A percentile compares a stretch with the other conserved stretches of the same genome.
phyloP scores from a whole-genome alignment of 352 stramenopile genomes.

The Phytophthora idaei region DNA sequence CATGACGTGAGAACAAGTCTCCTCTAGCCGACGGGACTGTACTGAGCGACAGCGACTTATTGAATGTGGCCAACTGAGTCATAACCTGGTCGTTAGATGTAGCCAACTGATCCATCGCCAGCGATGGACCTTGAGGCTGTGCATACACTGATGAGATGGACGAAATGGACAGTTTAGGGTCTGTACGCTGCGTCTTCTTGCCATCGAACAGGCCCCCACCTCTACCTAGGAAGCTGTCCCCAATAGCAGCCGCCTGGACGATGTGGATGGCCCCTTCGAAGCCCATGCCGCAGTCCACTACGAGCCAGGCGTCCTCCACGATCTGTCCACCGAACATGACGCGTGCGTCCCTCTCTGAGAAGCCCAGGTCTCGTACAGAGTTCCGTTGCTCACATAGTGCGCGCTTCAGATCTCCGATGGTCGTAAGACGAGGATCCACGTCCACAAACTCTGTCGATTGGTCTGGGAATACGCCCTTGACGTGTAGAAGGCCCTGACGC shows the following conservation, averaged over 20 bases:
- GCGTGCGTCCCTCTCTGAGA: slow-evolving; percentile 50
- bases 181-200: slow-evolving; percentile 14
- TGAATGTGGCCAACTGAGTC: slow-evolving; percentile 50
- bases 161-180: slow-evolving; percentile 67
- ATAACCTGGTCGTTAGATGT: slow-evolving; percentile 45
- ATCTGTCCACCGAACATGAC: slow-evolving; percentile 82
- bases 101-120: slow-evolving; percentile 20
- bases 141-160: slow-evolving; percentile 78
- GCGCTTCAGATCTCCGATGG: slow-evolving; percentile 71
- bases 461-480: slow-evolving; percentile 85
- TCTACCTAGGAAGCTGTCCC: slow-evolving; percentile 18
- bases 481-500: slow-evolving; percentile 62
- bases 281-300: slow-evolving; percentile 80
- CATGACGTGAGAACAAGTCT: slow-evolving; percentile 54
- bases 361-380: slow-evolving; percentile 45
- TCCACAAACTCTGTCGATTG: slow-evolving; percentile 85
- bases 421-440: slow-evolving; percentile 72
- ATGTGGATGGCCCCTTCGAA: slow-evolving; percentile 79
- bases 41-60: slow-evolving; percentile 42
- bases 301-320: slow-evolving; percentile 79
- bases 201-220: slow-evolving; percentile 12
- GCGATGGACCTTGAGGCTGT: slow-evolving; percentile 22
- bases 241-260: slow-evolving; percentile 42
- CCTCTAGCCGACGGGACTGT: slow-evolving; percentile 35
- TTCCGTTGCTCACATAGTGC: slow-evolving; percentile 66